These are phyloP conservation scores for Conidiobolus incongruus DNA, from an alignment of 371 early-diverging fungal genomes.

Conservation along the genomic window DNA sequence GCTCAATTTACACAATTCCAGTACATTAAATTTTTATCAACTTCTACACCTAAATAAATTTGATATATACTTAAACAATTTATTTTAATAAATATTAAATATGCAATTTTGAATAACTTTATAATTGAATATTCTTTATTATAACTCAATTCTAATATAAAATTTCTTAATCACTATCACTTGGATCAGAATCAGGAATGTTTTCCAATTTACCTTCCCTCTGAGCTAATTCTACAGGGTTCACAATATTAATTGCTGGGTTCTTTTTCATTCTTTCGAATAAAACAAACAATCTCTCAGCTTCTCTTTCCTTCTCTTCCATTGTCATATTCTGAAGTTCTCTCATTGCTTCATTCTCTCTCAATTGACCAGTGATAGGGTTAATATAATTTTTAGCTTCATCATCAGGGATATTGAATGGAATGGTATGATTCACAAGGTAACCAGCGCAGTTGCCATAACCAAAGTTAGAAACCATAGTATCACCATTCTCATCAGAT, in stretches of 20 bases:
- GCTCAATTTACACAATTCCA: no score
- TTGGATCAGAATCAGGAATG: no score
- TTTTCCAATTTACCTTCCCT: background rate
- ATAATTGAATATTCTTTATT: no score
- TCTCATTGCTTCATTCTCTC: conserved; percentile 22
- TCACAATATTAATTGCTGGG: background rate
- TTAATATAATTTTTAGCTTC: conserved; percentile 21
- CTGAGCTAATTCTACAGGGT: background rate
- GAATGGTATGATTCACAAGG: conserved; percentile 24
- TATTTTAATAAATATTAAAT: no score
- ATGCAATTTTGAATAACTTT: no score
- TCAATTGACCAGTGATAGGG: conserved; percentile 65
- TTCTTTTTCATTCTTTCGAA: conserved; percentile 65
- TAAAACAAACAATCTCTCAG: conserved; percentile 71
- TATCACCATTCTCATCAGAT: conserved; percentile 52
- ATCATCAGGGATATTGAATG: conserved; percentile 1
- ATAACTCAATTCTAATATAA: no score
- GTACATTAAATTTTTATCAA: no score
- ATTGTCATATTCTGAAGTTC: conserved; percentile 67
- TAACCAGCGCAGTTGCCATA: conserved; percentile 87
- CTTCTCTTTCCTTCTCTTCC: conserved; percentile 88
- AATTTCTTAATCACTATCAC: no score
- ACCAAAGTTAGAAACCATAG: conserved; percentile 56
- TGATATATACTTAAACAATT: no score
- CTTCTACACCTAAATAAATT: no score